Conservation (phyloP, 2,329 filamentous ascomycete genomes). For the Fusarium illudens region DNA sequence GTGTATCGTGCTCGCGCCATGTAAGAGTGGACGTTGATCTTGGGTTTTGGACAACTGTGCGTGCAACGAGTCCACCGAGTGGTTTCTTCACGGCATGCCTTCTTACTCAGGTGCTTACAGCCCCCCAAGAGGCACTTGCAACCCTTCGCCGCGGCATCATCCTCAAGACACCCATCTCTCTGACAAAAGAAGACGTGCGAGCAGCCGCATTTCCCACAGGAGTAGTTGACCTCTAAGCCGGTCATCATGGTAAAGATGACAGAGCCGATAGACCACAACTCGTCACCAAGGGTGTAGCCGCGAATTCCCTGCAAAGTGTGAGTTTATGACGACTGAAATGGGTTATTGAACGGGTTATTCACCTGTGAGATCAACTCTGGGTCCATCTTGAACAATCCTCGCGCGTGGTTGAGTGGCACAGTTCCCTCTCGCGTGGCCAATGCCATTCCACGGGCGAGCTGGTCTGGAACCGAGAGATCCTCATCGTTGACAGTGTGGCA, state of each 20-base stretch:
- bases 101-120: constrained; percentile 22
- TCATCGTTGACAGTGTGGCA: constrained; percentile 40
- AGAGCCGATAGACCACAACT: constrained; percentile 50
- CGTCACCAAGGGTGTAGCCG: constrained; percentile 49
- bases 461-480: background rate
- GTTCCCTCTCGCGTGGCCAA: constrained; percentile 25
- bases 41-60: constrained; percentile 32
- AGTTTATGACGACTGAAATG: background rate
- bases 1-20: constrained; percentile 43
- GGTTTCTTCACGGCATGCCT: constrained; percentile 14
- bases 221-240: constrained; percentile 26
- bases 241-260: constrained; percentile 56
- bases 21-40: constrained; percentile 45
- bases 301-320: constrained; percentile 39
- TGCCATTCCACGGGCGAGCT: constrained; percentile 9
- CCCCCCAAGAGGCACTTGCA: constrained; percentile 39
- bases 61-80: constrained; percentile 22
- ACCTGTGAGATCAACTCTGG: constrained; percentile 21
- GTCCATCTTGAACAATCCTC: constrained; percentile 1
- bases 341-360: background rate
- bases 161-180: constrained; percentile 41
- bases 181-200: constrained; percentile 45
- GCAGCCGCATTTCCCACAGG: constrained; percentile 33
- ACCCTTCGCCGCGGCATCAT: constrained; percentile 7
- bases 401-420: constrained; percentile 12